Base-by-base conservation (phyloP, 768 basidiomycete species). In the Naganishia onofrii region DNA sequence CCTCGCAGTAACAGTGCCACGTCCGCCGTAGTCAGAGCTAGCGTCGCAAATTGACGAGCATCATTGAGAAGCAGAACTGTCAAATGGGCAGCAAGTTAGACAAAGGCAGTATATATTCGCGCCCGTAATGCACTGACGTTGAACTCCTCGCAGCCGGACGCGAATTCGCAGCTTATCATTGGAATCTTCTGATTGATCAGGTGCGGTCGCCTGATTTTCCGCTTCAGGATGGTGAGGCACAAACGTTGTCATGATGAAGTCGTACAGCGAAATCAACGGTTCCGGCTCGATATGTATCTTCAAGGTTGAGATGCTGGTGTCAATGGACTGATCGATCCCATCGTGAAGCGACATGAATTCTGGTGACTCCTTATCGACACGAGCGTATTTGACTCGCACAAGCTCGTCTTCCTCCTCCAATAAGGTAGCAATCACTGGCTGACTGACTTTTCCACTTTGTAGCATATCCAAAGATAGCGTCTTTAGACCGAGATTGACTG, bases 161-260 rank as follows among this genome's bases (percentile, higher is more conserved):
- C 88, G 78, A 29, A 98, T 87, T 17, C 89, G 86, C 32, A 95
- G 90, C 79, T 92, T 92, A 55, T 85, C 85, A 73, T 63, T 66
- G 57, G 60, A 71, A 34, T 32, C 57, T 19, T 28, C 23, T 29
- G 70, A 70, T n/a, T 69, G 69, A 19, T 65, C 60, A 6, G 67
- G 54, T 4, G 67, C 44, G 44, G 64, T 31, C 26, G 67, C 68
- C 5, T 70, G 60, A 21, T 66, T 48, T 9, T 69, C 54, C 0
- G 74, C 65, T 21, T 70, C 68, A 1, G 70, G 32, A 38, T 78
- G 68, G 70, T 84, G 74, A 10, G 89, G 87, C 12, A 92, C 90
- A 80, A 99, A 99, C 0, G 96, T 97, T 2, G 90, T 89, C 89
- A 99, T 94, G 80, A 99, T 87, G 82, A 95, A 97, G 82, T 98